Conservation (phyloP, 2,329 filamentous ascomycete genomes). For the Triangularia verruculosa region DNA sequence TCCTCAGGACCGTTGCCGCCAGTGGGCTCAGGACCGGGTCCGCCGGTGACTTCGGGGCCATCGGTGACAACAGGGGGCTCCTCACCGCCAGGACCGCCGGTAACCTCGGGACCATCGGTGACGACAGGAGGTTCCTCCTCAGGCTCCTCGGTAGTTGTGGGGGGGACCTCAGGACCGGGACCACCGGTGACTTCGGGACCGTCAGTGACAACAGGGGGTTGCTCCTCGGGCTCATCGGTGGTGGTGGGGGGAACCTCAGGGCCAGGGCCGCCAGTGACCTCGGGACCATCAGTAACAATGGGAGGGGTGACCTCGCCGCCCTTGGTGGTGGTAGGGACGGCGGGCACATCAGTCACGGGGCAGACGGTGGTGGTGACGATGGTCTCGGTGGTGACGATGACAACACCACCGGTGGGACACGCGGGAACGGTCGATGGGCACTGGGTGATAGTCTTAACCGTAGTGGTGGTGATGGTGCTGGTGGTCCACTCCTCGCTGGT, state of each 20-base stretch:
- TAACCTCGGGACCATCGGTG: slow-evolving; percentile 1
- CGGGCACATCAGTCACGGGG: slow-evolving; percentile 21
- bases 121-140: slow-evolving; percentile 11
- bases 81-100: neutral
- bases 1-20: neutral
- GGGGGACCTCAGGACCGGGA: neutral
- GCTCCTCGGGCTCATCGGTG: neutral
- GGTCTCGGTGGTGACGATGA: slow-evolving; percentile 22
- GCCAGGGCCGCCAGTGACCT: neutral
- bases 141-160: neutral
- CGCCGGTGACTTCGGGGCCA: neutral
- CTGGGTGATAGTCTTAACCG: slow-evolving; percentile 23
- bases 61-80: neutral
- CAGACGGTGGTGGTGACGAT: slow-evolving; percentile 27
- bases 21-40: neutral
- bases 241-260: neutral
- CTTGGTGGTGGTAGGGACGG: slow-evolving; percentile 3
- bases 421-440: slow-evolving; percentile 21
- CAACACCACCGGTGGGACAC: slow-evolving; percentile 20
- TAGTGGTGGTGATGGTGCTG: slow-evolving; percentile 23
- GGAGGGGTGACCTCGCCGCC: neutral
- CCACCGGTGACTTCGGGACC: neutral
- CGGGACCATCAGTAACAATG: neutral
- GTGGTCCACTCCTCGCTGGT: slow-evolving; percentile 21
- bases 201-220: neutral